Conservation (phyloP, 192 early-diverging fungal genomes). For the Rhizoclosmatium globosum region DNA sequence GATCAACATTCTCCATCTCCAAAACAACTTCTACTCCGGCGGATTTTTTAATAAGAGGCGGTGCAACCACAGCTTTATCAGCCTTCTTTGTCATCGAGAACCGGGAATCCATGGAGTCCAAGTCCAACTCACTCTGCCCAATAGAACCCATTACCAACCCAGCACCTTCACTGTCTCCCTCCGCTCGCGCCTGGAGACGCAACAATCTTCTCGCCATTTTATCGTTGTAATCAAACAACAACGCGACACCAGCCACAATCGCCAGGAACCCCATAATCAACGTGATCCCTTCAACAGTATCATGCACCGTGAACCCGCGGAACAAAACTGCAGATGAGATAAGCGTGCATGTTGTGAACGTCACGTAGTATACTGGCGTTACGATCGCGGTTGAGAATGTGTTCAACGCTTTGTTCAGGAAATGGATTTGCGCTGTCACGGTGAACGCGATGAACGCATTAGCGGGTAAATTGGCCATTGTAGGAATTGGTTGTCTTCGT, state of each 20-base stretch:
- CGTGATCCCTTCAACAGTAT: constrained; percentile 12
- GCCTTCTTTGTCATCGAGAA: no score
- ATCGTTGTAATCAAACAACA: constrained; percentile 53
- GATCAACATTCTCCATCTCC: constrained; percentile 1
- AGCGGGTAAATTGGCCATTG: constrained; percentile 71
- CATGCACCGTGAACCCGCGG: constrained; percentile 58
- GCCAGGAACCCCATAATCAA: constrained; percentile 46
- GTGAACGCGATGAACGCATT: constrained; percentile 56
- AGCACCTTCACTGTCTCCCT: background rate
- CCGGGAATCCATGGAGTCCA: no score
- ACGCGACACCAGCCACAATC: constrained; percentile 48
- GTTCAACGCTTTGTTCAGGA: constrained; percentile 73
- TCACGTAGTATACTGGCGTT: constrained; percentile 75
- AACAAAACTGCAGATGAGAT: constrained; percentile 72
- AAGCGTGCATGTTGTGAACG: constrained; percentile 69
- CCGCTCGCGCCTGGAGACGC: background rate
- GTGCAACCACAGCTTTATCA: no score
- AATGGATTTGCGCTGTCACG: constrained; percentile 65
- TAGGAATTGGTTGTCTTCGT: constrained; percentile 63
- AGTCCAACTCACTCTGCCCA: no score
- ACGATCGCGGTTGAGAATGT: constrained; percentile 74
- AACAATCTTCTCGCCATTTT: background rate
- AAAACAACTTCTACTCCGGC: background rate
- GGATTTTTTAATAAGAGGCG: no score
- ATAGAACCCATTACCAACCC: background rate